Evolutionary conservation across 179 eudicot species (phyloP).

Genomic region (Actinidia polygama): DNA sequence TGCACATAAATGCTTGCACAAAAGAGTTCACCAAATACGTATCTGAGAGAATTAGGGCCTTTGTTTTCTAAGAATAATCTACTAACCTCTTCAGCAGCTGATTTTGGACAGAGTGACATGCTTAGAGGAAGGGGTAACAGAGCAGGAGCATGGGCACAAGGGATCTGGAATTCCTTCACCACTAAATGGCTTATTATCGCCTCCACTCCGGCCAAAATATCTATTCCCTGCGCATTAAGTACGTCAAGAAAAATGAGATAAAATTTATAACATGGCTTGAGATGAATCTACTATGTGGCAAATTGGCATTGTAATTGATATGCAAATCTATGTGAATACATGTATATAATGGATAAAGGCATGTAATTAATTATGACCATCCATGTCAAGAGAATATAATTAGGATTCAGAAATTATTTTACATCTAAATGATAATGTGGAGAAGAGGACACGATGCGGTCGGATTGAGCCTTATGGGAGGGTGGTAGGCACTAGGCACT

Average conservation of each 20-base stretch:
- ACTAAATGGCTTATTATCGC: slow-evolving; percentile 89
- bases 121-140: slow-evolving; percentile 62
- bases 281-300: background rate
- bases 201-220: slow-evolving; percentile 92
- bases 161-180: slow-evolving; percentile 84
- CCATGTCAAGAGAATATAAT: background rate
- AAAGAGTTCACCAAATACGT: background rate
- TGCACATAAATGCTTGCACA: background rate
- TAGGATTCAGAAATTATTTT: slow-evolving; percentile 2
- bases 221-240: slow-evolving; percentile 64
- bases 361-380: background rate
- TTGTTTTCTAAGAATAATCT: slow-evolving; percentile 1
- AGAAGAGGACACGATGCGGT: no score
- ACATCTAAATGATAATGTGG: background rate
- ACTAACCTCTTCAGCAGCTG: slow-evolving; percentile 96
- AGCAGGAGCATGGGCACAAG: slow-evolving; percentile 99
- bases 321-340: background rate
- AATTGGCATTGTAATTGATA: background rate
- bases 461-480: no score
- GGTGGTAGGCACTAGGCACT: no score
- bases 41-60: background rate
- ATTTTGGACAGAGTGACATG: slow-evolving; percentile 69
- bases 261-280: background rate
- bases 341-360: background rate
- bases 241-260: slow-evolving; percentile 19